Conservation (phyloP, 2,329 filamentous ascomycete species). For the Colletotrichum sidae region DNA sequence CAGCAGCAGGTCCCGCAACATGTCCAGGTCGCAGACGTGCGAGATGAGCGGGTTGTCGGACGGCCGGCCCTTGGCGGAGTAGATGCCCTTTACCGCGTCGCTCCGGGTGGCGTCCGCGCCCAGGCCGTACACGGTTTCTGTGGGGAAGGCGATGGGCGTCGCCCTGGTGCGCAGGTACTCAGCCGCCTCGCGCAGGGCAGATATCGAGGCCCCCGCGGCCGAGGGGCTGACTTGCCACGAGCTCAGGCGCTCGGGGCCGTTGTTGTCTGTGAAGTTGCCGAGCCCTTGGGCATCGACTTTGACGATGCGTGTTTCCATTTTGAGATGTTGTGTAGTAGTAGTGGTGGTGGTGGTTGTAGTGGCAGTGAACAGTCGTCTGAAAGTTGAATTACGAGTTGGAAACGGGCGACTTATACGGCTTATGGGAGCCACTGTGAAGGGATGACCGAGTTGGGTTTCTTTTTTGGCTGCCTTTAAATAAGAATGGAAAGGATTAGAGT, state of each 20-base stretch:
- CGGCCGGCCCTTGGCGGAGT: conserved; percentile 87
- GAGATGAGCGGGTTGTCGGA: conserved; percentile 96
- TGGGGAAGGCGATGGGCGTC: conserved; percentile 92
- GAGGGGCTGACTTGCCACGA: conserved; percentile 54
- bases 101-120: conserved; percentile 95
- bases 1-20: conserved; percentile 74
- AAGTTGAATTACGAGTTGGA: conserved; percentile 9
- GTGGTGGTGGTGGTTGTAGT: neutral
- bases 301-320: conserved; percentile 56
- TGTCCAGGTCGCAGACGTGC: conserved; percentile 84
- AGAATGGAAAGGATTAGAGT: conserved; percentile 8
- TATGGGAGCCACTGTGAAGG: conserved; percentile 25
- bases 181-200: conserved; percentile 72
- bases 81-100: conserved; percentile 89
- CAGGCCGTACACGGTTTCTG: conserved; percentile 96
- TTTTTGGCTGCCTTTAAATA: neutral
- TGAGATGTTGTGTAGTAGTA: neutral
- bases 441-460: neutral
- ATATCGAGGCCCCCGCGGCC: conserved; percentile 46
- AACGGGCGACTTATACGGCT: conserved; percentile 35
- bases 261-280: conserved; percentile 47
- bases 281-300: conserved; percentile 48
- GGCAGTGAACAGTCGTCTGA: neutral
- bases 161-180: conserved; percentile 72
- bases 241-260: conserved; percentile 49